Conservation (phyloP, 495 filamentous ascomycete genomes). For the Tetracladium setigerum region DNA sequence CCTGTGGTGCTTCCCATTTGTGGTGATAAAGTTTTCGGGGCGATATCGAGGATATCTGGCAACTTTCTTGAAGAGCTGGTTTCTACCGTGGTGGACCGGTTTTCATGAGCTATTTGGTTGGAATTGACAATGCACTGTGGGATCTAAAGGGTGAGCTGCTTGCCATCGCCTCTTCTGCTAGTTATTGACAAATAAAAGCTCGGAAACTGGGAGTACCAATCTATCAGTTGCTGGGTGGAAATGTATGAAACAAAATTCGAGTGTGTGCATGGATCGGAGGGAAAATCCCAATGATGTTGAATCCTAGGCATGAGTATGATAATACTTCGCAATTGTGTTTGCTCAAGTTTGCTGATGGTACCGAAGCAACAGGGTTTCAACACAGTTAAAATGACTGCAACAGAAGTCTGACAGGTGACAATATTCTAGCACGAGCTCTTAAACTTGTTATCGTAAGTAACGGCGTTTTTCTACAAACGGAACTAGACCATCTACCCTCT, state of each 20-base stretch:
- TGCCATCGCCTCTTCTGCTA: too few relatives aligned
- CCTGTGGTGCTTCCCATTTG: too few relatives aligned
- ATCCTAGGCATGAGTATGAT: too few relatives aligned
- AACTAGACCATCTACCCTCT: slow-evolving; percentile 22
- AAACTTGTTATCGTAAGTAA: slow-evolving; percentile 18
- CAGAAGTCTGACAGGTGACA: too few relatives aligned
- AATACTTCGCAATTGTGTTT: too few relatives aligned
- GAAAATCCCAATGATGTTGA: too few relatives aligned
- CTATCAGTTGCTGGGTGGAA: slow-evolving; percentile 67
- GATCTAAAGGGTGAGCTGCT: too few relatives aligned
- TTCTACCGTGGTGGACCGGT: slow-evolving; percentile 83
- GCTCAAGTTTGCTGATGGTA: too few relatives aligned
- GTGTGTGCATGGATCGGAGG: slow-evolving; percentile 86
- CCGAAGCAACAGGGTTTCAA: too few relatives aligned
- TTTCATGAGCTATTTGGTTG: slow-evolving; percentile 72
- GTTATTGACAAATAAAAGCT: too few relatives aligned
- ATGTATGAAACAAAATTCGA: slow-evolving; percentile 63
- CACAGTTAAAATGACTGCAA: too few relatives aligned
- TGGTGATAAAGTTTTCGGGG: slow-evolving; percentile 22
- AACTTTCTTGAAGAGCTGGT: slow-evolving; percentile 57
- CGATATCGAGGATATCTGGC: slow-evolving; percentile 79
- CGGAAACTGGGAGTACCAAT: slow-evolving; percentile 59
- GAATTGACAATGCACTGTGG: slow-evolving; percentile 81
- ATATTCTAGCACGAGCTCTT: slow-evolving; percentile 15
- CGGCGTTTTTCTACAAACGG: slow-evolving; percentile 22